Conservation (phyloP, 768 basidiomycete genomes). For the Mycena vulgaris region DNA sequence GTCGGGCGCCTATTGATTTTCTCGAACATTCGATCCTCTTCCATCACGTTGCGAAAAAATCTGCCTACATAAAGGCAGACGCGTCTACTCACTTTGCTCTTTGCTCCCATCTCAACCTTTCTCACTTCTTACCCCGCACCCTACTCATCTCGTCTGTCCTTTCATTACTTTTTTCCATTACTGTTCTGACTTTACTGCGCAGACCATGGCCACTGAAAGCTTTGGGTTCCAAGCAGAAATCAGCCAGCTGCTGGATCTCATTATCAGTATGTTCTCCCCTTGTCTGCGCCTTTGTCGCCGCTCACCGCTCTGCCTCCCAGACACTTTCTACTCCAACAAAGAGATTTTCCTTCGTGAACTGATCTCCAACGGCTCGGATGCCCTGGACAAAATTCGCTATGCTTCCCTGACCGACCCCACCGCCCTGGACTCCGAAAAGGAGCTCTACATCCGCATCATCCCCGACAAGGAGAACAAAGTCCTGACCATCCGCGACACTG, state of each 20-base stretch:
- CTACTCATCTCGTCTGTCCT: slow-evolving; percentile 38
- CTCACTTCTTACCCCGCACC: slow-evolving; percentile 32
- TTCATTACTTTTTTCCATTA: slow-evolving; percentile 40
- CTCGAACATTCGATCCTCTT: not conserved
- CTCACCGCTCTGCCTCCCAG: slow-evolving; percentile 53
- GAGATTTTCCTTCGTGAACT: slow-evolving; percentile 99
- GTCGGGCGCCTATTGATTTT: too few species aligned
- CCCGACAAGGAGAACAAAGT: slow-evolving; percentile 97
- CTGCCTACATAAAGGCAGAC: slow-evolving; percentile 21
- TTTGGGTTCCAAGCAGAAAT: slow-evolving; percentile 99
- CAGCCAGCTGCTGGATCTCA: slow-evolving; percentile 97
- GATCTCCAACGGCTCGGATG: slow-evolving; percentile 98
- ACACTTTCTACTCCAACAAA: slow-evolving; percentile 99
- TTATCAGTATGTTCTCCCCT: slow-evolving; percentile 85
- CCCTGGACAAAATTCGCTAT: slow-evolving; percentile 99
- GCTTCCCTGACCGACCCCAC: slow-evolving; percentile 94
- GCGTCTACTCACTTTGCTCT: slow-evolving; percentile 24
- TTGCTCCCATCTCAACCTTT: slow-evolving; percentile 43
- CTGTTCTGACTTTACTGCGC: slow-evolving; percentile 28
- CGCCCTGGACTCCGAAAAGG: slow-evolving; percentile 91
- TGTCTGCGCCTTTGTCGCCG: slow-evolving; percentile 23
- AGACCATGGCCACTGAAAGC: slow-evolving; percentile 83
- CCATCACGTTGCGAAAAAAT: slow-evolving; percentile 50
- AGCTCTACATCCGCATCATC: slow-evolving; percentile 93
- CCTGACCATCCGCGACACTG: slow-evolving; percentile 93